These are phyloP conservation scores for Aleurites moluccanus DNA, from an alignment of 441 rosid genomes.

Conservation along the genomic window DNA sequence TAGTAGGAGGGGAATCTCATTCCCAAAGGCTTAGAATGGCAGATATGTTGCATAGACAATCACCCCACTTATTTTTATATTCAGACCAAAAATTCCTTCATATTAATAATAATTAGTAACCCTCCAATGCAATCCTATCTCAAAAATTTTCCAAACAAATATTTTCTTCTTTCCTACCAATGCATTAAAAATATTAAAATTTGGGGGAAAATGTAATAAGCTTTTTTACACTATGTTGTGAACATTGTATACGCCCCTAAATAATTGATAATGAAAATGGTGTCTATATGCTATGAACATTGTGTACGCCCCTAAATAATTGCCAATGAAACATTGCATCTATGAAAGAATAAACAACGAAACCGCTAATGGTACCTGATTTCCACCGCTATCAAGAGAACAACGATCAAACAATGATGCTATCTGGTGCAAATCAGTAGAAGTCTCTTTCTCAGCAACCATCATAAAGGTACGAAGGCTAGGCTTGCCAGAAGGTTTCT, in stretches of 20 bases:
- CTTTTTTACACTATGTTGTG: background rate
- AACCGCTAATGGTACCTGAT: constrained; percentile 52
- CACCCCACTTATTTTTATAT: background rate
- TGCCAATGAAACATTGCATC: background rate
- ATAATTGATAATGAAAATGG: background rate
- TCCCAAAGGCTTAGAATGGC: background rate
- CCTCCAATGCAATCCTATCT: background rate
- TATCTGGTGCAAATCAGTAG: constrained; percentile 46
- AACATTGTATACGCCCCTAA: background rate
- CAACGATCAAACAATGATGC: constrained; percentile 39
- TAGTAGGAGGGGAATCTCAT: background rate
- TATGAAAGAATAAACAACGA: background rate
- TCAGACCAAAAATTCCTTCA: background rate
- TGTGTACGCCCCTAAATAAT: background rate
- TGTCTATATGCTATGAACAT: background rate
- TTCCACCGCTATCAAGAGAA: constrained; percentile 40
- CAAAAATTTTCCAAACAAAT: background rate
- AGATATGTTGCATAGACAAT: background rate
- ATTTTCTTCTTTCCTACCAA: background rate
- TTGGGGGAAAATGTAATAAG: background rate
- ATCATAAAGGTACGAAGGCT: constrained; percentile 72
- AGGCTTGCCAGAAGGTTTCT: constrained; percentile 44
- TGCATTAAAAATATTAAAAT: background rate
- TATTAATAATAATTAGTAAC: background rate
- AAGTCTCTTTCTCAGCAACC: constrained; percentile 63